These are phyloP conservation scores for Colletotrichum lupini DNA, from an alignment of 2,329 filamentous ascomycete genomes.

Conservation along the genomic window DNA sequence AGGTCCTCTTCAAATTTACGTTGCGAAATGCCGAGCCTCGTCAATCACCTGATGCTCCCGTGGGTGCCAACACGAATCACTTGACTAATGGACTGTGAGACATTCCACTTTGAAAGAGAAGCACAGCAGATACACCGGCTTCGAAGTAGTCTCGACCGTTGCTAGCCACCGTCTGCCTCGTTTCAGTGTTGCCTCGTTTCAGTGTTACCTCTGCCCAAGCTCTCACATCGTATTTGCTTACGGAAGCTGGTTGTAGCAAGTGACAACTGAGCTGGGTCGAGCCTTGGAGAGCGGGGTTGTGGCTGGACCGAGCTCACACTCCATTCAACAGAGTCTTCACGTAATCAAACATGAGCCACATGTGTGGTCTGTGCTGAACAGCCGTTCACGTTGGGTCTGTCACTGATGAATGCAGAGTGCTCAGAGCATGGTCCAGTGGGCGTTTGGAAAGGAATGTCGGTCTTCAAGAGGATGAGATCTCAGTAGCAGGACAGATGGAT, in stretches of 20 bases:
- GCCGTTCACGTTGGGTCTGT: neutral
- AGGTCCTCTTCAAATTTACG: neutral
- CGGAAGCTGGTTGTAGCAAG: neutral
- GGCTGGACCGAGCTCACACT: neutral
- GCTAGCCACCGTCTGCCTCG: neutral
- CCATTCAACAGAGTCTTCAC: neutral
- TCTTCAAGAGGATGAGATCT: neutral
- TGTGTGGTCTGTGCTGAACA: neutral
- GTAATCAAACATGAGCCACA: conserved; percentile 15
- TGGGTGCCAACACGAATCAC: conserved; percentile 35
- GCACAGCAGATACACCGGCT: conserved; percentile 23
- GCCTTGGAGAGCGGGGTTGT: neutral
- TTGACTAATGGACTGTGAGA: conserved; percentile 37
- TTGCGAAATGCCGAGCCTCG: conserved; percentile 33
- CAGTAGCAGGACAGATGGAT: neutral
- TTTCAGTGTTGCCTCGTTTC: neutral
- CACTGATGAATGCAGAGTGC: neutral
- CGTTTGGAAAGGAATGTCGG: neutral
- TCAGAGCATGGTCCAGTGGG: neutral
- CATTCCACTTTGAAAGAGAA: conserved; percentile 26
- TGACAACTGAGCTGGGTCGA: neutral
- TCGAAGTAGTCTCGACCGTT: conserved; percentile 3
- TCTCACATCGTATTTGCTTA: neutral
- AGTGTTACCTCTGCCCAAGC: neutral
- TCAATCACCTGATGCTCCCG: conserved; percentile 35